Evolutionary conservation across 2,329 filamentous ascomycete species (phyloP).

Genomic region (Rhynchosporium agropyri): DNA sequence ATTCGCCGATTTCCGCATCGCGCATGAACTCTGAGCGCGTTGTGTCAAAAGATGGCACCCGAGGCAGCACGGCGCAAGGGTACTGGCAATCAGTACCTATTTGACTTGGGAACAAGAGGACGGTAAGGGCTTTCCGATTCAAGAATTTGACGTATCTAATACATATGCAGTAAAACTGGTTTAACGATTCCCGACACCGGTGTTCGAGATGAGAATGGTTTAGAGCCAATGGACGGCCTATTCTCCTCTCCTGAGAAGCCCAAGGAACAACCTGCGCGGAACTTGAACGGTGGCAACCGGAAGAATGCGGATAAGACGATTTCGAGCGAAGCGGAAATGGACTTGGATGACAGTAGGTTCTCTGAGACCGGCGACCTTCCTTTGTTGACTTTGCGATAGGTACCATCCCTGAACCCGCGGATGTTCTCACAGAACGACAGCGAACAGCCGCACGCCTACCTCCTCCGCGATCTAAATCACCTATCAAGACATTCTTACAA

Average conservation of each 20-base stretch:
- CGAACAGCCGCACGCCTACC: slow-evolving; percentile 38
- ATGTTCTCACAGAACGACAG: slow-evolving; percentile 47
- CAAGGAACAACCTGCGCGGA: slow-evolving; percentile 18
- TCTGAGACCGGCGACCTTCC: background rate
- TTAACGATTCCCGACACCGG: slow-evolving; percentile 77
- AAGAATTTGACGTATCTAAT: slow-evolving; percentile 29
- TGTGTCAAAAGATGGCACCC: slow-evolving; percentile 26
- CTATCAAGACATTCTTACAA: slow-evolving; percentile 42
- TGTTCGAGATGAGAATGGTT: slow-evolving; percentile 84
- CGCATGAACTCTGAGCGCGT: slow-evolving; percentile 10
- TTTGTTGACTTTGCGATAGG: slow-evolving; percentile 43
- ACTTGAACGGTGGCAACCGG: slow-evolving; percentile 14
- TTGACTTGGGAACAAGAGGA: slow-evolving; percentile 53
- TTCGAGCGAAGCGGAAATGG: slow-evolving; percentile 61
- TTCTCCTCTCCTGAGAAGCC: slow-evolving; percentile 82
- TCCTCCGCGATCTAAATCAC: slow-evolving; percentile 42
- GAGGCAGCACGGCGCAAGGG: slow-evolving; percentile 35
- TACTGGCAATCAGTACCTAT: slow-evolving; percentile 50
- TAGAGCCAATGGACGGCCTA: slow-evolving; percentile 83
- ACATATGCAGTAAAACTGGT: slow-evolving; percentile 76
- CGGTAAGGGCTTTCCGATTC: slow-evolving; percentile 45
- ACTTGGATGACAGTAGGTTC: slow-evolving; percentile 60
- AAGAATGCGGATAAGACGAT: slow-evolving; percentile 47
- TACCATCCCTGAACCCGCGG: slow-evolving; percentile 52
- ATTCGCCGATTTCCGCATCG: background rate